A percentile compares a stretch with the other conserved stretches of the same genome.
These are phyloP conservation scores for Pichia sp. DNA, from an alignment of 1,139 yeast genomes.

Conservation along the genomic window DNA sequence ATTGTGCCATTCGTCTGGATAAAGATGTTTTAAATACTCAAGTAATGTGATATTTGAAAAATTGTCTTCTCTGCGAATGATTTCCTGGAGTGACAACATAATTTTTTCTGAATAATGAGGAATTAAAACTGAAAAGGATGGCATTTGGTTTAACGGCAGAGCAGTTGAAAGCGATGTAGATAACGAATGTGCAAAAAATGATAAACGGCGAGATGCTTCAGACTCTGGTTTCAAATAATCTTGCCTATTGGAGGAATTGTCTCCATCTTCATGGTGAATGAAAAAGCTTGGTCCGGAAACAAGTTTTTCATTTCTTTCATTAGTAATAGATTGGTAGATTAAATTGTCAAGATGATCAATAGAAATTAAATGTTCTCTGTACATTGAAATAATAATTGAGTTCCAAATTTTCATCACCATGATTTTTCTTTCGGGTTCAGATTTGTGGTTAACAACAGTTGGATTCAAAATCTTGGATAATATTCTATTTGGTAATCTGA, in stretches of 20 bases:
- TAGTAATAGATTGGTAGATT: conserved; percentile 93
- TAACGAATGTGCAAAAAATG: conserved; percentile 96
- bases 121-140: conserved; percentile 93
- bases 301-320: conserved; percentile 84
- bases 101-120: conserved; percentile 99
- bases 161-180: conserved; percentile 98
- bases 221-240: conserved; percentile 36
- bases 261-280: conserved; percentile 86
- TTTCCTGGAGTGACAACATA: conserved; percentile 86
- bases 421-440: conserved; percentile 29
- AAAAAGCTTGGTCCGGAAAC: conserved; percentile 97
- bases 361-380: conserved; percentile 68
- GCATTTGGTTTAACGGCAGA: conserved; percentile 98
- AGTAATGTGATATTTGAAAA: conserved; percentile 92
- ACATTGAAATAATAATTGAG: conserved; percentile 49
- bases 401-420: conserved; percentile 49
- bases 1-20: conserved; percentile 99
- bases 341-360: conserved; percentile 97
- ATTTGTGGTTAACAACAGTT: conserved; percentile 28
- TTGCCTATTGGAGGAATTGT: conserved; percentile 14
- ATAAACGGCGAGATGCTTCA: conserved; percentile 98
- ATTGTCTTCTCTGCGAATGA: conserved; percentile 97
- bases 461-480: conserved; percentile 39
- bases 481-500: conserved; percentile 46
- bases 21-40: conserved; percentile 94